These are phyloP conservation scores for Periconia sp. DNA, from an alignment of 2,329 filamentous ascomycete genomes.

Conservation along the genomic window DNA sequence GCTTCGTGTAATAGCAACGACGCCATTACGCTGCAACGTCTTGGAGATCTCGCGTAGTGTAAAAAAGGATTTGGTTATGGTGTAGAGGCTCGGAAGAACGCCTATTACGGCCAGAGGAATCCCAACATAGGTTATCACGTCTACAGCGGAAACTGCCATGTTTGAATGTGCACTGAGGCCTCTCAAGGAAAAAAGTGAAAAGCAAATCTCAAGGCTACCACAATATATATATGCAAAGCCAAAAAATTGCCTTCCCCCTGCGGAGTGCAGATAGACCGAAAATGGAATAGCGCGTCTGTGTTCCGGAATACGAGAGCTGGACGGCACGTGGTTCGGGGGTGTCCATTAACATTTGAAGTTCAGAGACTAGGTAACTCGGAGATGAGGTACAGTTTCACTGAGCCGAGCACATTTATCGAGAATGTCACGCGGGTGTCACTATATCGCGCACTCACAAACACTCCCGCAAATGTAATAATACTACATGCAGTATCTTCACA, in stretches of 20 bases:
- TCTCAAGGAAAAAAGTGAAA: neutral
- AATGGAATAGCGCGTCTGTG: too few species aligned
- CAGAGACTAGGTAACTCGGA: too few species aligned
- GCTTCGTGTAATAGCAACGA: constrained; percentile 61
- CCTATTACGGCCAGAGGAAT: constrained; percentile 62
- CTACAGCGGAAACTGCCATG: constrained; percentile 10
- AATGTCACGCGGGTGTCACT: too few species aligned
- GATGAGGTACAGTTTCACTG: too few species aligned
- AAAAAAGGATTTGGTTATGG: constrained; percentile 62
- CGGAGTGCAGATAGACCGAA: neutral
- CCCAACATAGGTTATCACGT: constrained; percentile 34
- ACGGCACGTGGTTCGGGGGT: too few species aligned
- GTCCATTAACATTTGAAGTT: too few species aligned
- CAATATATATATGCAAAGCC: neutral
- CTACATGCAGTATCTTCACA: too few species aligned
- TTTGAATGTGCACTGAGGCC: neutral
- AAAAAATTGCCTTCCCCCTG: neutral
- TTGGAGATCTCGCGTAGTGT: constrained; percentile 63
- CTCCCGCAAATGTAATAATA: too few species aligned
- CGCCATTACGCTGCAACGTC: constrained; percentile 58
- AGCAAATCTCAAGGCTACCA: neutral
- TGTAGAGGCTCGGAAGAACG: constrained; percentile 68
- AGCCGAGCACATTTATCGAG: too few species aligned
- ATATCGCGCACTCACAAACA: too few species aligned
- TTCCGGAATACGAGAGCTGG: too few species aligned